Base-by-base conservation (phyloP, 2,329 filamentous ascomycete genomes). In the Penicillium palitans region DNA sequence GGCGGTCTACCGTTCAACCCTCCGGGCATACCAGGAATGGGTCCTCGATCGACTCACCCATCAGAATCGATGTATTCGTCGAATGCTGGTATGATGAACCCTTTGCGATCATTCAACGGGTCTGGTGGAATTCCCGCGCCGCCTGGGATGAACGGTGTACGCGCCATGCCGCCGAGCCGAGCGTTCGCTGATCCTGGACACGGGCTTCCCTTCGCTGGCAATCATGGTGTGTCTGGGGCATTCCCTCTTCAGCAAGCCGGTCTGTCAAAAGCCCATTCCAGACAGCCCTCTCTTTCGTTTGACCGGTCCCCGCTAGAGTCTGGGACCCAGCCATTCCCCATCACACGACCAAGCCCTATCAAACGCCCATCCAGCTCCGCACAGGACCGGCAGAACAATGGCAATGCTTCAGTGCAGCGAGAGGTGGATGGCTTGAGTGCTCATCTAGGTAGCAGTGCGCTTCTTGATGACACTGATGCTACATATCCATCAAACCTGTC, bases 391-490 rank as follows among this genome's bases (percentile, higher is more conserved):
- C 74, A 72, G 55, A 72, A 72, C 40, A 72, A 76, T 31, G 72
- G 76, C 31, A 76, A 79, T 21, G 70, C 72, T 58, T 72, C 71
- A 42, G 71, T 73, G 2, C 80, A 82, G 27, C 77, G 79, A 29
- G 87, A 88, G 56, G 79, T 91, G 21, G 91, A 93, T 55, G 85
- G 90, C 49, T 78, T 90, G 55, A 89, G 87, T 61, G 85, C 88
- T 60, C 92, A 95, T 67, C 82, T 99, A 27, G 95, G 95, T 13
- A 98, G 93, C 74, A 93, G 91, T 67, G 95, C 93, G 13, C 80
- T 99, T 13, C 80, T 98, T 42, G 86, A 87, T 61, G 86, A 88
- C 47, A 88, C 88, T 61, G 92, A 96, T 70, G 78, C 87, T 74
- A 68, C 90, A 80, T 76, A 89, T 80, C 71, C 83, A 76, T 61